Evolutionary conservation across 768 basidiomycete genomes (phyloP).

Genomic region (Mycena vitilis): DNA sequence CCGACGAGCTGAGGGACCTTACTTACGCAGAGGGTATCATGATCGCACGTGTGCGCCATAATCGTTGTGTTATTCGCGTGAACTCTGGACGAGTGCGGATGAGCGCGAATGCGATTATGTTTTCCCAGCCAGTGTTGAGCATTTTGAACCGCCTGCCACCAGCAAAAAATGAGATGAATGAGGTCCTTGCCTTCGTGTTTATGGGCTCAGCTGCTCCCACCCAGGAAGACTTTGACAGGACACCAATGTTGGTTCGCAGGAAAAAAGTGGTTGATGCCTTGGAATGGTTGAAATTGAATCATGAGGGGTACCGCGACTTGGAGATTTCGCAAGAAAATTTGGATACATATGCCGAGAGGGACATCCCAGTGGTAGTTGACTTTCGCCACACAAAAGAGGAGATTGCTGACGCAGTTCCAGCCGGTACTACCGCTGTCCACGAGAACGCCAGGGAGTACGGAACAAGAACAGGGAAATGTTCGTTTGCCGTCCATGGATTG

Average conservation of each 20-base stretch:
- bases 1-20: not conserved
- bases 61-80: not conserved
- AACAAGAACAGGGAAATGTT: slow-evolving; percentile 42
- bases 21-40: not conserved
- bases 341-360: slow-evolving; percentile 23
- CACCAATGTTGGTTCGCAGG: slow-evolving; percentile 33
- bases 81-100: not conserved
- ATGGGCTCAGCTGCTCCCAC: not conserved
- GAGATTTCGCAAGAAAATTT: slow-evolving; percentile 22
- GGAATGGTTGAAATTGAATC: slow-evolving; percentile 31
- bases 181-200: slow-evolving; percentile 35
- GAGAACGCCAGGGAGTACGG: slow-evolving; percentile 34
- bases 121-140: slow-evolving; percentile 42
- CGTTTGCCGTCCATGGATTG: slow-evolving; percentile 53
- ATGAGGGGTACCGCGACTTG: slow-evolving; percentile 26
- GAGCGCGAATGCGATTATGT: slow-evolving; percentile 44
- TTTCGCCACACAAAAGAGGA: slow-evolving; percentile 18
- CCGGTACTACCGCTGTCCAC: not conserved
- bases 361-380: slow-evolving; percentile 27
- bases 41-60: not conserved
- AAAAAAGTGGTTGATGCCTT: slow-evolving; percentile 23
- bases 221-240: not conserved
- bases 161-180: slow-evolving; percentile 25
- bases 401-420: not conserved
- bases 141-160: not conserved